phyloP scores from a whole-genome alignment of 352 stramenopile species.

The Phytophthora kernoviae region DNA sequence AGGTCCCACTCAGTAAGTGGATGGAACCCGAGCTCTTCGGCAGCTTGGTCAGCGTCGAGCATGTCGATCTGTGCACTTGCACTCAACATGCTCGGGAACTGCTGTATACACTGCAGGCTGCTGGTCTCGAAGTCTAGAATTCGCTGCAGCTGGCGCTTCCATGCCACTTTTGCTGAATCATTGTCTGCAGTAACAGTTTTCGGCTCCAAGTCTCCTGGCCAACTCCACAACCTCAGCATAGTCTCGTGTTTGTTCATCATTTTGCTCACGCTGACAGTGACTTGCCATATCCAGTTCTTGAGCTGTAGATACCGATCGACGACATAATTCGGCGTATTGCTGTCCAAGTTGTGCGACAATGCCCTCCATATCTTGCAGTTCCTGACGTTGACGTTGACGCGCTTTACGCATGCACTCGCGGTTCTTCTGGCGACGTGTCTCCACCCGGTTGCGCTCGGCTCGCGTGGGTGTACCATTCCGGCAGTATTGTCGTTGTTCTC shows the following conservation, averaged over 20 bases:
- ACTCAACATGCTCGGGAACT: neutral
- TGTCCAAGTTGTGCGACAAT: constrained; percentile 27
- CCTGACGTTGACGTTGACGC: constrained; percentile 32
- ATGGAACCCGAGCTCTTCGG: constrained; percentile 22
- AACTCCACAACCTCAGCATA: neutral
- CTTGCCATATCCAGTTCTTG: neutral
- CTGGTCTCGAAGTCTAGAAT: constrained; percentile 13
- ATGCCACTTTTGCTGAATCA: constrained; percentile 28
- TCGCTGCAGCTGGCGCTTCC: constrained; percentile 32
- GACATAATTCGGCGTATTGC: constrained; percentile 32
- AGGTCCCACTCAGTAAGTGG: constrained; percentile 18
- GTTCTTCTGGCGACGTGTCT: constrained; percentile 40
- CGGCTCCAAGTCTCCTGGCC: constrained; percentile 27
- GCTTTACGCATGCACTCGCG: constrained; percentile 39
- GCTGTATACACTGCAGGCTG: neutral
- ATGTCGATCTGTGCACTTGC: neutral
- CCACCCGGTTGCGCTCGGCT: neutral
- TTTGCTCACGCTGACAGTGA: neutral
- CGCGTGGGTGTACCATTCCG: too few species aligned
- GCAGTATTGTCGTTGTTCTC: too few species aligned
- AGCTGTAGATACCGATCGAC: neutral
- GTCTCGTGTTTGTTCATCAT: neutral
- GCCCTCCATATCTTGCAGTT: constrained; percentile 28
- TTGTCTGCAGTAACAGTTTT: constrained; percentile 36
- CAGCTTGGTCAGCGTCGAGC: neutral